Evolutionary conservation across 1,284 basidiomycete species (phyloP), one percentile per base, ranked within the genome.

Genomic region (Boletus hoseneyae): DNA sequence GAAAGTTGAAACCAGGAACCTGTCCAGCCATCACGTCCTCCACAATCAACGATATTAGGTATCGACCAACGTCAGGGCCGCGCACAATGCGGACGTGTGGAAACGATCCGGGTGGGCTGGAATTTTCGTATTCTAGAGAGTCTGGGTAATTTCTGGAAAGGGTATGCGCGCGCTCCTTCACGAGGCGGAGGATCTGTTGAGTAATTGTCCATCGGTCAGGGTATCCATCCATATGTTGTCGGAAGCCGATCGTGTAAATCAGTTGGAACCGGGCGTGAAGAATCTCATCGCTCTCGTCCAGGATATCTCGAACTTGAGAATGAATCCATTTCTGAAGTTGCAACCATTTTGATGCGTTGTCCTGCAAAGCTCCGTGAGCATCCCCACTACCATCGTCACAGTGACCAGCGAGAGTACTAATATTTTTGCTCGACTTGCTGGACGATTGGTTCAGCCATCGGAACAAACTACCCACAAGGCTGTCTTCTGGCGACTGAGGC

Each of bases 171-270:
- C 57, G 53, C 1, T 38, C 30, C 12, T 47, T 57, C 0, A 61
- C 55, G 0, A 66, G 52, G 3, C 43, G 18, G 4, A 79, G 59
- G 1, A 78, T 39, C 10, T 74, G 61, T 42, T 78, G 73, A 4
- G 63, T 65, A 1, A 62, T 71, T 0, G 46, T 59, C 78, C 79
- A 80, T 34, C 78, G 69, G 47, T 74, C 61, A 1, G 76, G 74
- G 32, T 70, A 64, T 41, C 68, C 67, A 29, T 78, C 72, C 15
- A 77, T 49, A 6, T 70, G 58, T 18, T 48, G 54, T 38, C 73
- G 73, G 3, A 61, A 45, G 19, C 73, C 73, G 6, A 72, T 58
- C 0, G 75, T 73, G 52, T 72, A 72, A 13, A 72, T 51, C 15
- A 78, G 62, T 44, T 77, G 76, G 67, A 69, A 70, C 2, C 64